Base-by-base conservation (phyloP, 2,329 filamentous ascomycete genomes). In the Microsporum canis region DNA sequence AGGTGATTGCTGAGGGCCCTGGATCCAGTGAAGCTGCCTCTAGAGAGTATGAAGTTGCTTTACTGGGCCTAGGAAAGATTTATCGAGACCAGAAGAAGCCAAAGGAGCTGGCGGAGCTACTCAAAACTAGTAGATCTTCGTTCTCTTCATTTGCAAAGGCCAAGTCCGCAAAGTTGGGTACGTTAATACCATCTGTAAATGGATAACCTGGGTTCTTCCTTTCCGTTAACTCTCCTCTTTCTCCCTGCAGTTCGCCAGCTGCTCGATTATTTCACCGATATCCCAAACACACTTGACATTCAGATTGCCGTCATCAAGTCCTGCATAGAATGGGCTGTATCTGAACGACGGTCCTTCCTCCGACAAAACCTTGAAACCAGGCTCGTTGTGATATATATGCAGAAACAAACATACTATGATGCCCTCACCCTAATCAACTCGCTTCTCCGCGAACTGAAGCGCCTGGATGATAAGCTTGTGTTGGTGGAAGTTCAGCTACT, bases 281-380 rank as follows among this genome's bases (percentile, higher is more conserved):
- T 97, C 69, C 94, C 95, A 70, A 88, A 96, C 77, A 94, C 90
- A 69, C 88, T 88, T 79, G 94, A 99, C 74, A 89, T 87, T 72
- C 94, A 99, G 79, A 91, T 96, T 74, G 80, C 86, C 74, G 90
- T 96, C 70, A 99, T 94, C 71, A 96, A 96, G 78, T 96, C 94
- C 77, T 97, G 91, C 80, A 99, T 99, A 85, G 92, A 97, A 79
- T 99, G 94, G 94, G 94, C 94, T 57, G 89, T 92, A 60, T 88
- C 89, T 59, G 91, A 97, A 79, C 88, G 91, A 69, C 88, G 94
- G 72, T 89, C 90, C 63, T 99, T 99, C 82, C 84, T 99, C 68
- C 91, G 94, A 68, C 94, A 99, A 80, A 96, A 95, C 76, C 89
- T 99, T 72, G 91, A 99, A 81, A 95, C 92, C 62, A 88, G 94